Conservation (phyloP, 352 stramenopile species). For the Pythium chondricola region DNA sequence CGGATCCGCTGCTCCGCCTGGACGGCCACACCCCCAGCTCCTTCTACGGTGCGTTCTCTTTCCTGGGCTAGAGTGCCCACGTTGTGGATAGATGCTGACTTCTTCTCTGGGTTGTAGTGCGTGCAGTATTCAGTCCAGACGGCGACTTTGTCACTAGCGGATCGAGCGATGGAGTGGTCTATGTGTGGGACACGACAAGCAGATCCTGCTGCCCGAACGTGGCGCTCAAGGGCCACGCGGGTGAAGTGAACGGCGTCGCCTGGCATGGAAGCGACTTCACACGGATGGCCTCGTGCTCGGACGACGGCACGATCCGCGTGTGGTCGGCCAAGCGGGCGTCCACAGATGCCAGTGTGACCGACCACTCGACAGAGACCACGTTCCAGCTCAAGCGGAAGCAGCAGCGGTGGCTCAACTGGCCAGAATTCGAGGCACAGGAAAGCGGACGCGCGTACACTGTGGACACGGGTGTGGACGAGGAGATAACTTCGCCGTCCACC, state of each 20-base stretch:
- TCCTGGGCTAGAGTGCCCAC: neutral
- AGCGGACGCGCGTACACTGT: neutral
- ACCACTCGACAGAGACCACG: too few relatives aligned
- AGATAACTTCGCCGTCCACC: too few relatives aligned
- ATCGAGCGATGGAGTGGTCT: slow-evolving; percentile 47
- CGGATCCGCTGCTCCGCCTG: slow-evolving; percentile 29
- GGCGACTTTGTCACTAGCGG: slow-evolving; percentile 51
- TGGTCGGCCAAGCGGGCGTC: slow-evolving; percentile 2
- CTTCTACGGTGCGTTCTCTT: slow-evolving; percentile 41
- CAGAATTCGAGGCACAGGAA: neutral
- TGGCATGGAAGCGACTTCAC: slow-evolving; percentile 48
- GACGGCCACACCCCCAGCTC: slow-evolving; percentile 45
- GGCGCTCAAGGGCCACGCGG: slow-evolving; percentile 52
- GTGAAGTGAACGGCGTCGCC: slow-evolving; percentile 62
- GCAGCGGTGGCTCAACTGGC: too few relatives aligned
- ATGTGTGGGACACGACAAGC: slow-evolving; percentile 38
- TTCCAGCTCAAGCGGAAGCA: too few relatives aligned
- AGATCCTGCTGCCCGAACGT: slow-evolving; percentile 1
- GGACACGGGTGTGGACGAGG: too few relatives aligned
- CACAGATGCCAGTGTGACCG: too few relatives aligned
- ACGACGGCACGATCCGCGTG: slow-evolving; percentile 49
- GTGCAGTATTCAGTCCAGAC: slow-evolving; percentile 50
- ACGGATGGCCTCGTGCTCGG: slow-evolving; percentile 46
- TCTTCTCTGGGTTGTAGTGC: slow-evolving; percentile 19
- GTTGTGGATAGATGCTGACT: neutral